Percentiles rank a stretch among this genome's conserved stretches.
phyloP scores from a whole-genome alignment of 306 rosid species.

The Rubus parviflorus region DNA sequence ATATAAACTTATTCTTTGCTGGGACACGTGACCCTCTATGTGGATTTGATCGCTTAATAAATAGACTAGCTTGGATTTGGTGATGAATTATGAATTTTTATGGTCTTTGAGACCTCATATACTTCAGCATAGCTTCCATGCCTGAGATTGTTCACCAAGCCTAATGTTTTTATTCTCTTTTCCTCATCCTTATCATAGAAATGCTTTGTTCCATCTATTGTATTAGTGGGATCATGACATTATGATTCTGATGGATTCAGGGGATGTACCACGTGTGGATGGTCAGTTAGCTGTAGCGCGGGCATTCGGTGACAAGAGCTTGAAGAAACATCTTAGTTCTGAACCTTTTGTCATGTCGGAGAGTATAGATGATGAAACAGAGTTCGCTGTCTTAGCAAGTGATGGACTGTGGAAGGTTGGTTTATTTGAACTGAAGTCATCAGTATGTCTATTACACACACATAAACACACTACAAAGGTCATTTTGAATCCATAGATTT shows the following conservation, averaged over 20 bases:
- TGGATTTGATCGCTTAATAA: background rate
- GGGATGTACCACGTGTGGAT: conserved; percentile 94
- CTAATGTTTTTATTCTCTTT: background rate
- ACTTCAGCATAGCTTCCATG: background rate
- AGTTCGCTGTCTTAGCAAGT: conserved; percentile 83
- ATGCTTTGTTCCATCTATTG: conserved; percentile 10
- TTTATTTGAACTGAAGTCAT: conserved; percentile 4
- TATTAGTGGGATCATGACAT: conserved; percentile 6
- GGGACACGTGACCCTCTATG: no score
- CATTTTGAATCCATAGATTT: background rate
- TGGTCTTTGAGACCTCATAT: background rate
- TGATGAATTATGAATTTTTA: background rate
- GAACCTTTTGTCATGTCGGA: conserved; percentile 66
- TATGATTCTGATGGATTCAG: conserved; percentile 37
- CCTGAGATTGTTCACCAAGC: background rate
- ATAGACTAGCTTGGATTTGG: background rate
- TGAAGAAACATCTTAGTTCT: conserved; percentile 86
- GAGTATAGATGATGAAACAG: conserved; percentile 53
- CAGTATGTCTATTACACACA: background rate
- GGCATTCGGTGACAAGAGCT: conserved; percentile 95
- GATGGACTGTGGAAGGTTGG: conserved; percentile 99
- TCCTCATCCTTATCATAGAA: background rate
- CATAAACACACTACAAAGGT: background rate
- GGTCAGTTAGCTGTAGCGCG: conserved; percentile 96
- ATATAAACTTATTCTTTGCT: background rate